Evolutionary conservation across 2,329 filamentous ascomycete genomes (phyloP), one percentile per base, ranked within the genome.

Genomic region (Aaosphaeria arxii): DNA sequence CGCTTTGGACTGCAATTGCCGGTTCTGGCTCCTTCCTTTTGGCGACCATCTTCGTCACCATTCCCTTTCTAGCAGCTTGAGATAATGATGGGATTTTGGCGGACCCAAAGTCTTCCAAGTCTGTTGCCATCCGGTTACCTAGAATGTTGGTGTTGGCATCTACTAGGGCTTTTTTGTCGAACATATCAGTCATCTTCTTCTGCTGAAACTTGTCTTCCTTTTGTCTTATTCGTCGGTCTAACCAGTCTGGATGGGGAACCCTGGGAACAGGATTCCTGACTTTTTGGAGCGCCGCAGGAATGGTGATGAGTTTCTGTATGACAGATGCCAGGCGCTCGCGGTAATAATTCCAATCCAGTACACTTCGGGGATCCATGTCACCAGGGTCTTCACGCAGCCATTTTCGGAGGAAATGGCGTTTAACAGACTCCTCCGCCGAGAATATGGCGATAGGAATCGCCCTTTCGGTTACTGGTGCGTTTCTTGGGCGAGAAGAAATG

Each of bases 121-220:
- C 91, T 7, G 51, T 52, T 65, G 75, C 63, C 67, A 81, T 58
- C 70, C 83, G 69, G 78, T 80, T 79, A 43, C 78, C 76, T 41
- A 84, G 66, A 17, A 79, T 74, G 68, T 81, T 95, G 73, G 65
- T 82, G 78, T 74, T 77, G 33, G 89, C 86, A 56, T 92, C 88
- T 9, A 84, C 82, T 28, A 95, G 70, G 0, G 89, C 87, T 41
- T 78, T 83, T 66, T 87, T 87, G 62, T 71, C 78, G 64, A 99
- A 96, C 59, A 96, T 77, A 63, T 97, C 94, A 0, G 92, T 99
- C 77, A 99, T 87, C 74, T 99, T 99, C 75, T 91, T 95, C 74
- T 99, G 94, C 76, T 99, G 96, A 79, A 97, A 87, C 67, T 87
- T 91, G 73, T 99, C 94, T 48, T 99, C 94, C 70, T 96, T 97